Percentiles rank a stretch among this genome's conserved stretches.
Conservation (phyloP, 2,329 filamentous ascomycete species). For the Alternaria triticimaculans region DNA sequence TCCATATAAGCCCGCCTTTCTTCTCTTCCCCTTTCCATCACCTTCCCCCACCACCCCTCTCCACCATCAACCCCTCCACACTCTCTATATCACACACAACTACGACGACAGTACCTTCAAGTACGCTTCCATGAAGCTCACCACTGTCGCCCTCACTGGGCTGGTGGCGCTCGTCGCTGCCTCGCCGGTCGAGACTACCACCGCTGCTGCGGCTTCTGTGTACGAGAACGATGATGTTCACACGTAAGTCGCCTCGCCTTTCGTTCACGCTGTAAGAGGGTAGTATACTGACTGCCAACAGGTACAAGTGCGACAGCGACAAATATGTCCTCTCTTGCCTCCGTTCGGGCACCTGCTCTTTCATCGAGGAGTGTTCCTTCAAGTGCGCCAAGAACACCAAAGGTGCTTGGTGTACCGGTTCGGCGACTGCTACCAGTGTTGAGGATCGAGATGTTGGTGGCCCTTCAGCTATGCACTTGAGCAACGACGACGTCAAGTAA, state of each 20-base stretch:
- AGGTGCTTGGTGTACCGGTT: background rate
- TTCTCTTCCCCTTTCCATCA: background rate
- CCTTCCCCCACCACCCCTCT: background rate
- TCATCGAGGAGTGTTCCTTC: background rate
- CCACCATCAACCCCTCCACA: background rate
- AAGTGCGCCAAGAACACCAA: background rate
- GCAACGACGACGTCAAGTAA: no score
- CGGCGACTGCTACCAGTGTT: no score
- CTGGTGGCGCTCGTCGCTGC: constrained; percentile 7
- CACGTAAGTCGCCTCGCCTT: background rate
- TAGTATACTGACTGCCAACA: background rate
- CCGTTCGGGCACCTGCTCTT: background rate
- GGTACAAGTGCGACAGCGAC: constrained; percentile 1
- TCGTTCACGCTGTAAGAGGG: background rate
- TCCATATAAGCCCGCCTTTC: background rate
- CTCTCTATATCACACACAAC: background rate
- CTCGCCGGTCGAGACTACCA: background rate
- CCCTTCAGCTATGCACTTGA: no score
- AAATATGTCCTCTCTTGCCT: background rate
- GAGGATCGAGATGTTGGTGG: no score
- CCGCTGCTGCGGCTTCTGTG: background rate
- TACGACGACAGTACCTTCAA: background rate
- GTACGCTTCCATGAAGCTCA: constrained; percentile 10
- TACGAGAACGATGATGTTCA: background rate
- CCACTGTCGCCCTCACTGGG: constrained; percentile 3